phyloP scores from a whole-genome alignment of 768 basidiomycete genomes.

The Trametes meyenii region DNA sequence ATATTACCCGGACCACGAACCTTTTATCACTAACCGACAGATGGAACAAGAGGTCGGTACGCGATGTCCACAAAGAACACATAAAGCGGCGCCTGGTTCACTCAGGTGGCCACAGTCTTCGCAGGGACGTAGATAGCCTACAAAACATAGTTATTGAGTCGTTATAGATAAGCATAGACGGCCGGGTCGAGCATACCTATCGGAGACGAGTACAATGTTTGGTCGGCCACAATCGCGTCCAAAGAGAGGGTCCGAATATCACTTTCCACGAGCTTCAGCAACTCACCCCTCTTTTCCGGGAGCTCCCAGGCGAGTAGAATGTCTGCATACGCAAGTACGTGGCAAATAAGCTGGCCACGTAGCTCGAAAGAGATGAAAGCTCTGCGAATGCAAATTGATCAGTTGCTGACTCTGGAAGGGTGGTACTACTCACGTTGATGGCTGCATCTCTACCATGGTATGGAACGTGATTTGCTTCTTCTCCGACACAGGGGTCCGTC shows the following conservation, averaged over 20 bases:
- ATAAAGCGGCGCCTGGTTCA: slow-evolving; percentile 39
- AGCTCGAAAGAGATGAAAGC: slow-evolving; percentile 39
- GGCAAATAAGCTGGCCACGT: slow-evolving; percentile 49
- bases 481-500: slow-evolving; percentile 37
- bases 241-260: slow-evolving; percentile 29
- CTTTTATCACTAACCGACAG: slow-evolving; percentile 77
- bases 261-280: slow-evolving; percentile 64
- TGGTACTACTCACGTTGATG: slow-evolving; percentile 13
- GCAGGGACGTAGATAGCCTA: slow-evolving; percentile 48
- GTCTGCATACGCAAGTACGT: slow-evolving; percentile 76
- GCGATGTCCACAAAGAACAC: slow-evolving; percentile 44
- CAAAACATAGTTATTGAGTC: not conserved
- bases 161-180: no score
- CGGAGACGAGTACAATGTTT: slow-evolving; percentile 21
- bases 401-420: not conserved
- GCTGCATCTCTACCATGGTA: slow-evolving; percentile 27
- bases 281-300: slow-evolving; percentile 68
- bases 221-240: slow-evolving; percentile 30
- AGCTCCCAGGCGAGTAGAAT: slow-evolving; percentile 75
- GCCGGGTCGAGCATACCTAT: not conserved
- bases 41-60: slow-evolving; percentile 63
- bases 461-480: slow-evolving; percentile 43
- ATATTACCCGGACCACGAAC: slow-evolving; percentile 38
- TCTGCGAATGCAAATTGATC: not conserved
- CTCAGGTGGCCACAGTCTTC: slow-evolving; percentile 28